Conservation (phyloP, 768 basidiomycete genomes). For the Mycena venus region DNA sequence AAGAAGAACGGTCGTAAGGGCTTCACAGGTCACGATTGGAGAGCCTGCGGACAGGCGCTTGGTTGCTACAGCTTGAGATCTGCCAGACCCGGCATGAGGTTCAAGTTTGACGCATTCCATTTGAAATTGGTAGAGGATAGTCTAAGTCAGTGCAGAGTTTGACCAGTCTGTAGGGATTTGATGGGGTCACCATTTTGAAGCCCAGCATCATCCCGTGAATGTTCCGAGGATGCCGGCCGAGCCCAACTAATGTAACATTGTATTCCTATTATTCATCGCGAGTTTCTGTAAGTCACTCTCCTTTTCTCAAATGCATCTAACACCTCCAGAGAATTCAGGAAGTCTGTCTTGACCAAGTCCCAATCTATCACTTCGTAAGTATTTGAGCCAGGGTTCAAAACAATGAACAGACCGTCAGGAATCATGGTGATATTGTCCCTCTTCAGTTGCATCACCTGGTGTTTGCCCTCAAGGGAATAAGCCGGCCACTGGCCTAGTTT, state of each 20-base stretch:
- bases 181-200: too few relatives aligned
- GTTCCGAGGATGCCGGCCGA: too few relatives aligned
- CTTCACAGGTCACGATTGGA: constrained; percentile 57
- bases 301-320: constrained; percentile 63
- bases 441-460: constrained; percentile 62
- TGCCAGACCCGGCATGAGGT: constrained; percentile 62
- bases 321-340: constrained; percentile 55
- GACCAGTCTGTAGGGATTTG: too few relatives aligned
- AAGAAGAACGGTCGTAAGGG: constrained; percentile 65
- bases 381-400: not conserved
- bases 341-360: constrained; percentile 54
- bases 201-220: too few relatives aligned
- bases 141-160: too few relatives aligned
- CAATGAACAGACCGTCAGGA: constrained; percentile 58
- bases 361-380: constrained; percentile 48
- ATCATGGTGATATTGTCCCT: constrained; percentile 67
- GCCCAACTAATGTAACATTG: too few relatives aligned
- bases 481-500: constrained; percentile 61
- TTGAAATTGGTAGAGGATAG: not conserved
- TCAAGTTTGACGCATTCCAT: constrained; percentile 45
- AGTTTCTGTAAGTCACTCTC: too few relatives aligned
- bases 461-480: constrained; percentile 48
- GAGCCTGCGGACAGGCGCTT: constrained; percentile 58
- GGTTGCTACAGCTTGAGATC: constrained; percentile 60
- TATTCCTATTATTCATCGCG: too few relatives aligned